Evolutionary conservation across 2,329 filamentous ascomycete species (phyloP).

Genomic region (Alternaria sp.): DNA sequence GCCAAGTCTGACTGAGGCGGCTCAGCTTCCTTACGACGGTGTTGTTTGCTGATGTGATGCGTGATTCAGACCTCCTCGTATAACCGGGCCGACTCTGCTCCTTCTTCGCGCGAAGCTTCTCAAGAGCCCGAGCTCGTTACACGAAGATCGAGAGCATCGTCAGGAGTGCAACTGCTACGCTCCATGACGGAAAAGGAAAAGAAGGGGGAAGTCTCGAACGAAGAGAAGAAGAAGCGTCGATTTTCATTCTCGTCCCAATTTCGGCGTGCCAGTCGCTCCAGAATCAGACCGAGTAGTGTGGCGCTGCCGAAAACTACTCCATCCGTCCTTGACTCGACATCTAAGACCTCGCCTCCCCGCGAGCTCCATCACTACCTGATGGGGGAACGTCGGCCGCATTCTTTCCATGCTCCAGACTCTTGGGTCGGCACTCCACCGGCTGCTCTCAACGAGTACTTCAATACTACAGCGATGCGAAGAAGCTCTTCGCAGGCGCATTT

Average conservation of each 20-base stretch:
- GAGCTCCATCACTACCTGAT: constrained; percentile 26
- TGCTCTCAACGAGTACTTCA: constrained; percentile 16
- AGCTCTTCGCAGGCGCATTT: constrained; percentile 15
- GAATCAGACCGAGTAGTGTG: constrained; percentile 40
- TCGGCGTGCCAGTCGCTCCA: constrained; percentile 40
- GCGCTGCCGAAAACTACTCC: constrained; percentile 25
- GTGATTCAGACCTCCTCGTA: constrained; percentile 38
- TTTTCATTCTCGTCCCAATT: constrained; percentile 44
- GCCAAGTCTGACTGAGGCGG: constrained; percentile 9
- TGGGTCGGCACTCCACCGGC: constrained; percentile 26
- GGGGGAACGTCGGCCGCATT: constrained; percentile 30
- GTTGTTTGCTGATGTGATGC: constrained; percentile 46
- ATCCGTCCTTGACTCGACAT: constrained; percentile 18
- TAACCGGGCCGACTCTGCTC: constrained; percentile 30
- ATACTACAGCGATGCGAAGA: constrained; percentile 8
- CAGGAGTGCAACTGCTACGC: constrained; percentile 7
- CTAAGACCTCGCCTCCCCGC: constrained; percentile 29
- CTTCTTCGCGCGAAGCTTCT: constrained; percentile 39
- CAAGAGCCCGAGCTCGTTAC: constrained; percentile 38
- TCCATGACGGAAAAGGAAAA: constrained; percentile 16
- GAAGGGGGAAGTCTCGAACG: constrained; percentile 18
- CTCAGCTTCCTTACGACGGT: constrained; percentile 12
- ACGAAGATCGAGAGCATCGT: constrained; percentile 21
- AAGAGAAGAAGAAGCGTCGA: constrained; percentile 37
- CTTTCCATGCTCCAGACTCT: constrained; percentile 39